phyloP scores from a whole-genome alignment of 2,329 filamentous ascomycete genomes.

The Colletotrichum agaves region DNA sequence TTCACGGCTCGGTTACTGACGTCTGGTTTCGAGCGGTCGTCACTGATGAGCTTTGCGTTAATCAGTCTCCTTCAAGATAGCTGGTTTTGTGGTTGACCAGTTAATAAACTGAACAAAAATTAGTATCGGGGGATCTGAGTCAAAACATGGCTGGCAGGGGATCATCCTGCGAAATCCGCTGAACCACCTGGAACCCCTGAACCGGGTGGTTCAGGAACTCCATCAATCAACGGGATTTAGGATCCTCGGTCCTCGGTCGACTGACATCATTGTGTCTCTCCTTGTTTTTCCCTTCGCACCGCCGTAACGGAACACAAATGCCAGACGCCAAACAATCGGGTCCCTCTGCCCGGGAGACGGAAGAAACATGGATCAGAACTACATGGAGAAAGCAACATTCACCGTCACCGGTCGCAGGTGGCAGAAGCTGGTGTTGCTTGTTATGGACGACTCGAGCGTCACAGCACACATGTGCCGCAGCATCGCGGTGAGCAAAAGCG shows the following conservation, averaged over 20 bases:
- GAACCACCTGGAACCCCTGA: conserved; percentile 28
- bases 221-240: conserved; percentile 3
- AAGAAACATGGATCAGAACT: background rate
- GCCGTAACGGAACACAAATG: background rate
- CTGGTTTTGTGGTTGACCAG: background rate
- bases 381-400: conserved; percentile 2
- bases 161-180: background rate
- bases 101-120: background rate
- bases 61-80: conserved; percentile 4
- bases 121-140: background rate
- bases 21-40: conserved; percentile 1
- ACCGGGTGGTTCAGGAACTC: background rate
- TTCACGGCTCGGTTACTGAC: conserved; percentile 1
- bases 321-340: background rate
- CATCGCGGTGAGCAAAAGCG: conserved; percentile 24
- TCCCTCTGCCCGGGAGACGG: background rate
- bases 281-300: background rate
- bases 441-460: conserved; percentile 12
- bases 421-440: conserved; percentile 10
- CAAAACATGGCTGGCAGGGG: background rate
- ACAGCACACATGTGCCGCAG: conserved; percentile 12
- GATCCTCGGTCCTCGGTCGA: conserved; percentile 24
- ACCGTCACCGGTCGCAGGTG: conserved; percentile 1
- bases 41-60: conserved; percentile 1
- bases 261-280: conserved; percentile 17